phyloP scores from a whole-genome alignment of 2,329 filamentous ascomycete genomes.

The Alternaria infectoria region DNA sequence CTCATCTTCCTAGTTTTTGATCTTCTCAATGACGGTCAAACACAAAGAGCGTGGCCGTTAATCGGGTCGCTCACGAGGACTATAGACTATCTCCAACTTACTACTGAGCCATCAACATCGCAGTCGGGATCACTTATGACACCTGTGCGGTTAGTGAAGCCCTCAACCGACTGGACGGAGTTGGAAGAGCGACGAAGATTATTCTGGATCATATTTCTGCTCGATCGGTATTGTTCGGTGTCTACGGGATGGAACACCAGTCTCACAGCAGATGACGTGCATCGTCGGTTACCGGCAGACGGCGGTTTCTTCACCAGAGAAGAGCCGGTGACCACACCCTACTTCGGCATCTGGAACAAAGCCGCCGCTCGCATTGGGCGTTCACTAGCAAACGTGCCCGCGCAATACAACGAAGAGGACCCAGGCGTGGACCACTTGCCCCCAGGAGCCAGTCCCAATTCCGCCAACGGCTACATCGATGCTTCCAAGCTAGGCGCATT shows the following conservation, averaged over 20 bases:
- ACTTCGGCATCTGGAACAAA: slow-evolving; percentile 46
- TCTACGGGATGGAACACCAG: slow-evolving; percentile 44
- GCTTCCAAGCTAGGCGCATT: slow-evolving; percentile 44
- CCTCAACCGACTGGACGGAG: slow-evolving; percentile 39
- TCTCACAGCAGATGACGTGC: slow-evolving; percentile 43
- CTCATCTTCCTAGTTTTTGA: slow-evolving; percentile 44
- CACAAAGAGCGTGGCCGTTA: slow-evolving; percentile 38
- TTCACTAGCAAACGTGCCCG: slow-evolving; percentile 40
- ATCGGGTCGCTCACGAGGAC: slow-evolving; percentile 45
- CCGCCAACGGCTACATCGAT: slow-evolving; percentile 41
- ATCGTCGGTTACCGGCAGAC: slow-evolving; percentile 41
- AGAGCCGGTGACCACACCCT: slow-evolving; percentile 42
- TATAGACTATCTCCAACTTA: slow-evolving; percentile 42
- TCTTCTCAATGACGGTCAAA: slow-evolving; percentile 40
- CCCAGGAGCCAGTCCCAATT: slow-evolving; percentile 38
- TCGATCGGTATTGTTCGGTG: slow-evolving; percentile 44
- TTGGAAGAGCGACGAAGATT: slow-evolving; percentile 41
- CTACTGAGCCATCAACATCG: slow-evolving; percentile 34
- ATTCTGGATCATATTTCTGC: slow-evolving; percentile 43
- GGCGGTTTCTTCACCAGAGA: slow-evolving; percentile 44
- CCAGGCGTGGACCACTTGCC: slow-evolving; percentile 24
- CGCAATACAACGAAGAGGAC: slow-evolving; percentile 45
- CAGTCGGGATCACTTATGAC: slow-evolving; percentile 39
- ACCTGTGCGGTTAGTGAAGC: slow-evolving; percentile 32
- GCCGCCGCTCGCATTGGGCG: slow-evolving; percentile 40